Evolutionary conservation across 371 early-diverging fungal genomes (phyloP).

Genomic region (Mortierella sp.): DNA sequence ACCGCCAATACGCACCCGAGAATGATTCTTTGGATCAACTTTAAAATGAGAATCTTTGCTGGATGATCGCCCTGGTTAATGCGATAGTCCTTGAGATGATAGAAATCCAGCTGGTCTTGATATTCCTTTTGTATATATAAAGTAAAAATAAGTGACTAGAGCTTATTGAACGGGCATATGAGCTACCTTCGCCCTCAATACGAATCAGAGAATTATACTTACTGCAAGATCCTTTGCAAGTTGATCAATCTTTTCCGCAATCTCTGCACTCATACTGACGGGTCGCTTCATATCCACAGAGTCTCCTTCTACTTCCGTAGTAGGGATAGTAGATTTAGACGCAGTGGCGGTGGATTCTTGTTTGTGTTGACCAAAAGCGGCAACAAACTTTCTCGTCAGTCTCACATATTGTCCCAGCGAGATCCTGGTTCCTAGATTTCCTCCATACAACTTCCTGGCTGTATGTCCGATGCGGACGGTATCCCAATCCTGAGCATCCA

Average conservation of each 20-base stretch:
- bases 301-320: not conserved
- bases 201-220: not conserved
- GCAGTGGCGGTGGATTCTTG: not conserved
- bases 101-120: conserved; percentile 53
- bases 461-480: conserved; percentile 55
- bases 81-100: conserved; percentile 51
- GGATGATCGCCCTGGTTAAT: conserved; percentile 46
- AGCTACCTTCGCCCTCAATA: too few species aligned
- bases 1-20: conserved; percentile 38
- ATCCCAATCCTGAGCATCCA: conserved; percentile 54
- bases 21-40: conserved; percentile 37
- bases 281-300: conserved; percentile 21
- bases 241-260: conserved; percentile 21
- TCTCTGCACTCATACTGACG: conserved; percentile 14
- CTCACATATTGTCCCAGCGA: conserved; percentile 54
- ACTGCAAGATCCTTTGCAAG: conserved; percentile 43
- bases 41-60: conserved; percentile 22
- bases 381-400: conserved; percentile 45
- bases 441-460: conserved; percentile 49
- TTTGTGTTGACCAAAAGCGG: conserved; percentile 42
- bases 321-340: not conserved
- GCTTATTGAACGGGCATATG: too few species aligned
- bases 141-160: too few species aligned
- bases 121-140: conserved; percentile 20
- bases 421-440: conserved; percentile 50